Evolutionary conservation across 768 basidiomycete species (phyloP), one percentile per base, ranked within the genome.

Genomic region (Calocybe indica): DNA sequence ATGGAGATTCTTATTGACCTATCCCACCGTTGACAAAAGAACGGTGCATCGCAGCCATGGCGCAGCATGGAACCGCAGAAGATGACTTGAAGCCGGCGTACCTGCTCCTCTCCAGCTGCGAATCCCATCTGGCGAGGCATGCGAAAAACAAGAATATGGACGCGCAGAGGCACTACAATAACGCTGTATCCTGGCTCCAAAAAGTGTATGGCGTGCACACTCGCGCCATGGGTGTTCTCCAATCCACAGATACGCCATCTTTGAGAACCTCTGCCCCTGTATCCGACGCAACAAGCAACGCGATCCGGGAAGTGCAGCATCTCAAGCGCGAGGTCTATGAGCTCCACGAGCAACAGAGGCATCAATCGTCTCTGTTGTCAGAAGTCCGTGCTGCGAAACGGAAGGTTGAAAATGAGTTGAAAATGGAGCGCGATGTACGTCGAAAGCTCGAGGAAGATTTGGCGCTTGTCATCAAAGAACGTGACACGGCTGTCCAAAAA

Each of bases 91-190:
- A 69, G 52, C 78, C 80, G 10, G 74, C 70, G 0, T 76, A 67
- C 56, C 66, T 82, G 7, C 66, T 81, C 65, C 65, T 81, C 11
- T 72, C 79, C 6, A 71, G 75, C 45, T 81, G 79, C 53, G 74
- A 81, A 54, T 63, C 65, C 2, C 79, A 80, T 53, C 56, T 80
- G 45, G 69, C 63, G 40, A 68, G 59, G 56, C 53, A 52, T 34
- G 56, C 60, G 14, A 66, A 65, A 50, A 32, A 54, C 38, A 12
- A 54, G 35, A 45, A 57, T 1, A 53, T 44, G 28, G 60, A 58
- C 14, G 55, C 64, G 0, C 57, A 57, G 1, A 56, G 58, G 14
- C 75, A 81, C 54, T 62, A 69, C 43, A 55, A 58, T 11, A 66
- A 68, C 38, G 69, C 76, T 13, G 62, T 66, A 44, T 61, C 58